Percentiles rank a stretch among this genome's conserved stretches.
Evolutionary conservation across 1,284 basidiomycete species (phyloP).

Genomic region (Schizopora paradoxa): DNA sequence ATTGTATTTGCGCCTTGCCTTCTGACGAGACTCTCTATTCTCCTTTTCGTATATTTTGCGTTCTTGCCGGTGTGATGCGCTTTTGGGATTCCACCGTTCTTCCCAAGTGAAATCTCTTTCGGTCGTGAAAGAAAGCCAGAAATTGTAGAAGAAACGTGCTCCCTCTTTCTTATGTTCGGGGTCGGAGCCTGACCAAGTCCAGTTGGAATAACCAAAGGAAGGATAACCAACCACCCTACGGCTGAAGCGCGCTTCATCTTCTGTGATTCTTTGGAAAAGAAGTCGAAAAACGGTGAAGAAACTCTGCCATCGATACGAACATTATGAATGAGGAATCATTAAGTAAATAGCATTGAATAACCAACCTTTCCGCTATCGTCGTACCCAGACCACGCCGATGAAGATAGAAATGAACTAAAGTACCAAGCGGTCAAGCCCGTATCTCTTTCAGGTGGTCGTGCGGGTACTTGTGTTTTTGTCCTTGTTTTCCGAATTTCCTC

Average conservation of each 20-base stretch:
- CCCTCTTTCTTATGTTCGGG: conserved; percentile 35
- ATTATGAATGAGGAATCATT: not conserved
- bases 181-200: conserved; percentile 60
- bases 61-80: conserved; percentile 83
- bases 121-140: conserved; percentile 85
- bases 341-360: conserved; percentile 16
- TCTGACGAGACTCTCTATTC: conserved; percentile 87
- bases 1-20: conserved; percentile 87
- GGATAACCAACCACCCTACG: conserved; percentile 53
- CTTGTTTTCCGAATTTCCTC: conserved; percentile 85
- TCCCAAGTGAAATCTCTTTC: conserved; percentile 88
- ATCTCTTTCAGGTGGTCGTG: conserved; percentile 58
- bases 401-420: conserved; percentile 80
- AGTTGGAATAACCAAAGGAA: conserved; percentile 77
- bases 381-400: conserved; percentile 65
- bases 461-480: conserved; percentile 51
- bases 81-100: conserved; percentile 76
- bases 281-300: conserved; percentile 90
- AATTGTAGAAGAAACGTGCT: conserved; percentile 75
- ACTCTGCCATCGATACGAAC: conserved; percentile 56
- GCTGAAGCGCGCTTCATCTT: conserved; percentile 70
- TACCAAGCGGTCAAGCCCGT: conserved; percentile 79
- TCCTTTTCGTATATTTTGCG: conserved; percentile 93
- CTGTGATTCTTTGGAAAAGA: conserved; percentile 78
- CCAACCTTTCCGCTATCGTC: conserved; percentile 68